Evolutionary conservation across 208 protist species (phyloP).

Genomic region (Crithidia fasciculata): DNA sequence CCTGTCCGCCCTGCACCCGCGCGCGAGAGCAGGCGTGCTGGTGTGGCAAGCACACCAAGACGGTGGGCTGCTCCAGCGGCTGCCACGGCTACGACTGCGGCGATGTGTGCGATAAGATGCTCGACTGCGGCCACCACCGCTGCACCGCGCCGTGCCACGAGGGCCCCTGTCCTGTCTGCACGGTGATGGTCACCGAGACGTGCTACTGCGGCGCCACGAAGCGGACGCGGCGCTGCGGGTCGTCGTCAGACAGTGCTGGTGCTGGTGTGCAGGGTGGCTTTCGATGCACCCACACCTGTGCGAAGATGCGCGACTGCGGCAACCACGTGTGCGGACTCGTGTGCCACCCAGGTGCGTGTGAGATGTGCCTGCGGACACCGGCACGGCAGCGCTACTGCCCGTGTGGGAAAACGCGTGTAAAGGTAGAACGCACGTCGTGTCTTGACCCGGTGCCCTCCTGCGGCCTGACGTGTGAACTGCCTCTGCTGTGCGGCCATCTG

Average conservation of each 20-base stretch:
- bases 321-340: conserved; percentile 74
- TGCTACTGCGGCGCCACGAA: conserved; percentile 91
- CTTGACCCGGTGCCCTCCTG: conserved; percentile 88
- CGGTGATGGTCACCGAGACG: conserved; percentile 44
- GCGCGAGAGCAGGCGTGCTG: conserved; percentile 78
- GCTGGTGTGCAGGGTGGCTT: conserved; percentile 19
- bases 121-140: conserved; percentile 80
- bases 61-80: conserved; percentile 79
- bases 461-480: conserved; percentile 71
- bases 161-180: conserved; percentile 86
- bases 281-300: conserved; percentile 51
- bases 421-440: conserved; percentile 57
- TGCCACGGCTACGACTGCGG: conserved; percentile 76
- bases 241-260: neutral
- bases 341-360: conserved; percentile 84
- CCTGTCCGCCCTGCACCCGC: conserved; percentile 70
- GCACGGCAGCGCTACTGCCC: conserved; percentile 53
- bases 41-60: conserved; percentile 72
- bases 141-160: conserved; percentile 89
- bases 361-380: conserved; percentile 63
- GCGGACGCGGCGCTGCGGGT: conserved; percentile 48
- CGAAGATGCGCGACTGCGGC: conserved; percentile 78
- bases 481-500: conserved; percentile 83
- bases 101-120: conserved; percentile 68
- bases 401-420: conserved; percentile 50